Percentiles rank a stretch among this genome's conserved stretches.
Evolutionary conservation across 495 filamentous ascomycete genomes (phyloP).

Genomic region (Xylaria curta): DNA sequence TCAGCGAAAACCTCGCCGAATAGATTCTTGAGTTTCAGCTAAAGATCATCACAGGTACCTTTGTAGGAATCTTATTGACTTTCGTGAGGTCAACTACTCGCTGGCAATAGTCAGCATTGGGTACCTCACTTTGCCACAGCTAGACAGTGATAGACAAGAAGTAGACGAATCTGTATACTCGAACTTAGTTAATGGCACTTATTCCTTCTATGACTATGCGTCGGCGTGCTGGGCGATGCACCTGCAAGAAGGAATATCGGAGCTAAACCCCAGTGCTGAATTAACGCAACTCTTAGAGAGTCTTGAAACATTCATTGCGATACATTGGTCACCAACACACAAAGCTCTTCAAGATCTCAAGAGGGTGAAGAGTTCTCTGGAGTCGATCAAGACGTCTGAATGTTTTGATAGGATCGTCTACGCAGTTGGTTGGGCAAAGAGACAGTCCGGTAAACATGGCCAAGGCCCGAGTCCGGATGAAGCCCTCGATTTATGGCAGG

Average conservation of each 20-base stretch:
- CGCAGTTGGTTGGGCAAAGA: constrained; percentile 27
- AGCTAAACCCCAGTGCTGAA: background rate
- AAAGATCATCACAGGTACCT: background rate
- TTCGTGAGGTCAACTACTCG: background rate
- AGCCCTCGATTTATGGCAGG: constrained; percentile 30
- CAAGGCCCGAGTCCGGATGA: constrained; percentile 24
- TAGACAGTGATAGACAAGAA: background rate
- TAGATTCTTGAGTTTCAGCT: background rate
- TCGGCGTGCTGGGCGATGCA: constrained; percentile 49
- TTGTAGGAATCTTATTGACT: constrained; percentile 6
- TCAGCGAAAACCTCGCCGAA: background rate
- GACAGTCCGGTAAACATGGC: constrained; percentile 13
- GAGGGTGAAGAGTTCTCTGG: constrained; percentile 1
- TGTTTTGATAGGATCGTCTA: constrained; percentile 19
- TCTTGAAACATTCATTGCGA: constrained; percentile 36
- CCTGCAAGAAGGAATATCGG: constrained; percentile 29
- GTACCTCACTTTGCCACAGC: constrained; percentile 25
- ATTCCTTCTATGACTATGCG: constrained; percentile 50
- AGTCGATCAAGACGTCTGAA: background rate
- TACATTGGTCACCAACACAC: constrained; percentile 27
- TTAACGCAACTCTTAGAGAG: constrained; percentile 21
- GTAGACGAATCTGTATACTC: constrained; percentile 3
- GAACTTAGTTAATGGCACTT: constrained; percentile 32
- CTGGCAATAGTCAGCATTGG: constrained; percentile 9
- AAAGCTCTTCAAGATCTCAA: constrained; percentile 17